Conservation (phyloP, 2,329 filamentous ascomycete species). For the Fusarium stilboides region DNA sequence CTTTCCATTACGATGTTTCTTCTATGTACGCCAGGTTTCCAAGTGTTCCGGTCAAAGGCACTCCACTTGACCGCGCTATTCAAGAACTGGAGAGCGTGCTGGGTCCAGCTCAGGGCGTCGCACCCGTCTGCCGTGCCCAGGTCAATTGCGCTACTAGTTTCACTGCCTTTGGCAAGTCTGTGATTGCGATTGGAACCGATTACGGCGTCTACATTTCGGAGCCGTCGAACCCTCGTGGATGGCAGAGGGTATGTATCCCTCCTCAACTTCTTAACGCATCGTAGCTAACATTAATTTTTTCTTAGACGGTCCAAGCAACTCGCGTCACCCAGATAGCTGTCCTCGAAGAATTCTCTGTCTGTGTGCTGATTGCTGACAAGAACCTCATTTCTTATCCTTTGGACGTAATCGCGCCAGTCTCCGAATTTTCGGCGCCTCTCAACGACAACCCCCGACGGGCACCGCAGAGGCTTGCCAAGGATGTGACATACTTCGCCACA, state of each 20-base stretch:
- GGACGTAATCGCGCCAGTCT: conserved; percentile 81
- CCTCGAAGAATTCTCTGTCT: conserved; percentile 94
- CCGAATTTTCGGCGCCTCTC: conserved; percentile 71
- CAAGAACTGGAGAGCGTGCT: conserved; percentile 87
- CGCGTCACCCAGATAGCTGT: conserved; percentile 94
- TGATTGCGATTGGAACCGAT: conserved; percentile 96
- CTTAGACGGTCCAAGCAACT: conserved; percentile 79
- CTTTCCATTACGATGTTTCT: conserved; percentile 84
- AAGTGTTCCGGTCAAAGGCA: conserved; percentile 86
- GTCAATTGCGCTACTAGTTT: conserved; percentile 97
- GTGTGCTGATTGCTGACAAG: conserved; percentile 92
- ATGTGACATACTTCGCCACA: conserved; percentile 96
- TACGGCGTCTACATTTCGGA: conserved; percentile 94
- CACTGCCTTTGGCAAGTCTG: conserved; percentile 83
- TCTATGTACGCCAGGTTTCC: conserved; percentile 72
- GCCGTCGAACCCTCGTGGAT: conserved; percentile 89
- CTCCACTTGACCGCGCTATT: conserved; percentile 92
- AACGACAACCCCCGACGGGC: conserved; percentile 84
- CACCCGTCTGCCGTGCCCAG: conserved; percentile 84
- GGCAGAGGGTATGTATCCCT: conserved; percentile 79
- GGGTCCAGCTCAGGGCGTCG: conserved; percentile 77
- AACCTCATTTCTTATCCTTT: conserved; percentile 94
- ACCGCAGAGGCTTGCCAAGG: conserved; percentile 92
- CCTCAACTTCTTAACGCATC: neutral
- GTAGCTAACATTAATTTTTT: conserved; percentile 35